phyloP scores from a whole-genome alignment of 2,329 filamentous ascomycete genomes.

The Botrytis fabae region DNA sequence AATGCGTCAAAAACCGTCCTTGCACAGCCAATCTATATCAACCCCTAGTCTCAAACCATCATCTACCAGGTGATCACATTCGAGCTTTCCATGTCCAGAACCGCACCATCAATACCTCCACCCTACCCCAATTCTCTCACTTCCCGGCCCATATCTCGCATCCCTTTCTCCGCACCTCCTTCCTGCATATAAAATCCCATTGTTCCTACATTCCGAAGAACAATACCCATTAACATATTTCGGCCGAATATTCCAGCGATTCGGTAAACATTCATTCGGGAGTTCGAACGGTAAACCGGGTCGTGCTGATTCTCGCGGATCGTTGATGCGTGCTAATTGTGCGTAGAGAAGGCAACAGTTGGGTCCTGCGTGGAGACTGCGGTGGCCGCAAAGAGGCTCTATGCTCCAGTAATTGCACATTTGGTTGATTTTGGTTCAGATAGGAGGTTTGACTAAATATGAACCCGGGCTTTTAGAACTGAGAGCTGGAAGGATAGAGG shows the following conservation, averaged over 20 bases:
- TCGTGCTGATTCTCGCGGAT: slow-evolving; percentile 31
- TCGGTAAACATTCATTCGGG: slow-evolving; percentile 34
- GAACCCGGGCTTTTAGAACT: neutral
- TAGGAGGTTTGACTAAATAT: neutral
- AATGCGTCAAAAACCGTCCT: neutral
- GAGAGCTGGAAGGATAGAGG: neutral
- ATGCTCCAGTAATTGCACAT: slow-evolving; percentile 40
- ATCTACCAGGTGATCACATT: neutral
- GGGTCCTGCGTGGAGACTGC: slow-evolving; percentile 35
- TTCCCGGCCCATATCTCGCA: slow-evolving; percentile 37
- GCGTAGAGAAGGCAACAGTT: slow-evolving; percentile 38
- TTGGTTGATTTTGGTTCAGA: no score
- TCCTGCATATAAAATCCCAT: slow-evolving; percentile 28
- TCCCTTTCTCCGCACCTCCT: slow-evolving; percentile 34
- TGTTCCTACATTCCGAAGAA: slow-evolving; percentile 38
- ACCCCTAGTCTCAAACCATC: neutral
- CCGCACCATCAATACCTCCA: slow-evolving; percentile 32
- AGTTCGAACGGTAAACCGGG: slow-evolving; percentile 35
- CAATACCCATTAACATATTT: slow-evolving; percentile 33
- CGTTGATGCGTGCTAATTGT: slow-evolving; percentile 40
- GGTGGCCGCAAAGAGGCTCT: slow-evolving; percentile 37
- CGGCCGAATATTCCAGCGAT: slow-evolving; percentile 31
- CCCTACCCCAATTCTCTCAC: slow-evolving; percentile 39
- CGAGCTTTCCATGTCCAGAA: neutral
- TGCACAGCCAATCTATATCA: neutral